phyloP scores from a whole-genome alignment of 2,329 filamentous ascomycete species.

The Lachnellula arida region DNA sequence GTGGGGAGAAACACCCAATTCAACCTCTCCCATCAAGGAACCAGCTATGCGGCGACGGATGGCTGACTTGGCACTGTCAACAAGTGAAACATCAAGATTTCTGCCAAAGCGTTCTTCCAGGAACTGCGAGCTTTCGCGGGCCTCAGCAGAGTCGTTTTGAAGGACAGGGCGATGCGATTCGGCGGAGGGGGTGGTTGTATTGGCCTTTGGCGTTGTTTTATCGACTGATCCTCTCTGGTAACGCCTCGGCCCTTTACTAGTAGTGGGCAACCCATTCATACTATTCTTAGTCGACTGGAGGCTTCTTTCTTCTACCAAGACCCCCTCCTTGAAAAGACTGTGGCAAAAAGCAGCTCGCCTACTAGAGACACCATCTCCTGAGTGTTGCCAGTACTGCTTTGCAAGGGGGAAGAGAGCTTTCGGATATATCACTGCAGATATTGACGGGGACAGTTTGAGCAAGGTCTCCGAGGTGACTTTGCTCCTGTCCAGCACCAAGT shows the following conservation, averaged over 20 bases:
- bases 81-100: constrained; percentile 76
- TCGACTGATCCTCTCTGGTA: constrained; percentile 65
- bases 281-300: constrained; percentile 16
- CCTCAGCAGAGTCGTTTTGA: constrained; percentile 22
- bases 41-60: constrained; percentile 86
- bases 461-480: constrained; percentile 48
- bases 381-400: constrained; percentile 98
- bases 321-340: constrained; percentile 63
- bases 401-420: constrained; percentile 63
- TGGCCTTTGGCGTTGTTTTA: constrained; percentile 26
- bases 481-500: constrained; percentile 58
- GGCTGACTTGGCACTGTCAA: constrained; percentile 77
- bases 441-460: constrained; percentile 50
- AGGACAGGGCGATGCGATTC: neutral
- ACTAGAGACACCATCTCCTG: constrained; percentile 87
- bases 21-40: constrained; percentile 68
- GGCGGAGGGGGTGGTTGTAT: neutral
- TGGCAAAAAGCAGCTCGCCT: constrained; percentile 88
- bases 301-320: constrained; percentile 48
- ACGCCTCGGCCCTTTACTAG: constrained; percentile 66
- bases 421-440: constrained; percentile 70
- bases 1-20: constrained; percentile 54
- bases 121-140: constrained; percentile 69
- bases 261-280: constrained; percentile 21
- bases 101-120: constrained; percentile 92